Conservation (phyloP, 1,284 basidiomycete species). For the Naganishia sp. region DNA sequence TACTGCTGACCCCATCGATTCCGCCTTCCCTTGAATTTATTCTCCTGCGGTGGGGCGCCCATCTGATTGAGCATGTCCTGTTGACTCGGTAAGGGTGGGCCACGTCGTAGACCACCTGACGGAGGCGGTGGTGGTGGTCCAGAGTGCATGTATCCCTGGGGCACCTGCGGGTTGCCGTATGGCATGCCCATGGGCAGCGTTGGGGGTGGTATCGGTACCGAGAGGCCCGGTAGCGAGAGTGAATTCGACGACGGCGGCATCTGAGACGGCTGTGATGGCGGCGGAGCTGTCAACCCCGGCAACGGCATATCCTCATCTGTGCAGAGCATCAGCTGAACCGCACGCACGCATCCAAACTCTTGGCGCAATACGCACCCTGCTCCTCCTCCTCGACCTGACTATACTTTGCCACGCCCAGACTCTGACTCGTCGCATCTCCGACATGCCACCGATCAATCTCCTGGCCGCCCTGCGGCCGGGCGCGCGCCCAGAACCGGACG, state of each 20-base stretch:
- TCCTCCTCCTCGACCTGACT: conserved; percentile 54
- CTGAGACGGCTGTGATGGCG: background rate
- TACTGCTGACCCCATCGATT: conserved; percentile 25
- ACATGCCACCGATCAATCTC: conserved; percentile 62
- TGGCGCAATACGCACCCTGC: conserved; percentile 32
- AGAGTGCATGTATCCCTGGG: background rate
- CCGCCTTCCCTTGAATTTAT: conserved; percentile 35
- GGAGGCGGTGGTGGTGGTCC: conserved; percentile 6
- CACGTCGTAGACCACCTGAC: conserved; percentile 6
- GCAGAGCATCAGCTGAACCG: background rate
- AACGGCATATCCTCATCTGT: conserved; percentile 33
- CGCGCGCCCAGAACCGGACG: conserved; percentile 93
- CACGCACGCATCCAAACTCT: conserved; percentile 16
- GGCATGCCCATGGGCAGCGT: conserved; percentile 15
- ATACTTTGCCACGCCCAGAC: conserved; percentile 45
- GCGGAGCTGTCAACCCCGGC: conserved; percentile 30
- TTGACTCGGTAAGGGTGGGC: conserved; percentile 44
- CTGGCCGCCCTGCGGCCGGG: conserved; percentile 62
- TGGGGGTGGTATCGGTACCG: conserved; percentile 21
- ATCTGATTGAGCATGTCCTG: conserved; percentile 54
- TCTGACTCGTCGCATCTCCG: conserved; percentile 43
- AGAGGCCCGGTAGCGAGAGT: conserved; percentile 20
- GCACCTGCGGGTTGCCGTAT: conserved; percentile 3
- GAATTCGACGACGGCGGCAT: background rate
- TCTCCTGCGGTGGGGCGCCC: conserved; percentile 31